Evolutionary conservation across 2,329 filamentous ascomycete genomes (phyloP), one percentile per base, ranked within the genome.

Genomic region (Sordariomycetes sp.): DNA sequence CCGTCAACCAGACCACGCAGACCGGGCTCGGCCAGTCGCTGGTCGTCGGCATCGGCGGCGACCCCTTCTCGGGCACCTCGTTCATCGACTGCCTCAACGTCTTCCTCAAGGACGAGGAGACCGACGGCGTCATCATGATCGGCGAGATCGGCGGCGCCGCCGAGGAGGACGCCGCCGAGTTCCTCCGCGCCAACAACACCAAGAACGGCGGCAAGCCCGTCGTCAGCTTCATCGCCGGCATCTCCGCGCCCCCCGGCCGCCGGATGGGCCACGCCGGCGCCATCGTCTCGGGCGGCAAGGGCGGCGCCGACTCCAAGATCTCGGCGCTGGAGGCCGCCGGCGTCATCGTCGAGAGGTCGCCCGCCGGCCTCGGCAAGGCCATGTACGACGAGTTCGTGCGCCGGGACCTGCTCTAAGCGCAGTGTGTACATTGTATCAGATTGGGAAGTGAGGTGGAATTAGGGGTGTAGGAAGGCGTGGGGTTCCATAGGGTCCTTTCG

Each of bases 61-160:
- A 99, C 78, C 94, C 94, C 68, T 99, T 99, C 83, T 93, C 88
- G 69, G 94, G 94, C 68, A 97, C 94, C 76, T 97, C 96, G 85
- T 99, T 97, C 81, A 97, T 99, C 77, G 94, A 99, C 83, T 97
- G 93, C 82, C 82, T 99, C 67, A 89, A 90, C 72, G 90, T 97
- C 71, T 99, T 99, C 85, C 85, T 96, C 68, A 81, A 95, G 74
- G 94, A 99, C 74, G 82, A 88, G 73, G 90, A 96, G 79, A 99
- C 94, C 46, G 94, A 99, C 72, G 94, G 94, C 71, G 97, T 99
- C 78, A 97, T 99, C 79, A 97, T 99, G 94, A 97, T 99, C 73
- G 94, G 94, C 72, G 94, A 97, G 80, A 97, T 99, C 72, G 94
- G 94, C 76, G 94, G 94, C 63, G 90, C 89, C 61, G 94, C 94